phyloP scores from a whole-genome alignment of 2,329 filamentous ascomycete species.

The Aspergillus sp. region DNA sequence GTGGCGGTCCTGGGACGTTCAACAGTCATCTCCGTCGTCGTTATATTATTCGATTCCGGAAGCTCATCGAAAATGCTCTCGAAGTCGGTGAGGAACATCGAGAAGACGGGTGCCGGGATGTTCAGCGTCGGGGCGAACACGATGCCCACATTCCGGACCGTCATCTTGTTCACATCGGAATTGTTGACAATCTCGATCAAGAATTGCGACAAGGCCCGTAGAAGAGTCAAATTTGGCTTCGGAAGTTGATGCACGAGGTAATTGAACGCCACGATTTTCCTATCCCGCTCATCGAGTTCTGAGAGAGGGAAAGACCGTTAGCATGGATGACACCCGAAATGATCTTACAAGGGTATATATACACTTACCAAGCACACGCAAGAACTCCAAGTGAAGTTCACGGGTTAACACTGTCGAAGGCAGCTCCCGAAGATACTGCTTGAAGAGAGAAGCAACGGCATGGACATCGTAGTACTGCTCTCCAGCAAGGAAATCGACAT shows the following conservation, averaged over 20 bases:
- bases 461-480: conserved; percentile 90
- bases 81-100: conserved; percentile 86
- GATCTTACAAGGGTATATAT: background rate
- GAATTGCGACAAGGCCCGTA: conserved; percentile 80
- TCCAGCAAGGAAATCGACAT: conserved; percentile 72
- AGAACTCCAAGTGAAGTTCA: conserved; percentile 82
- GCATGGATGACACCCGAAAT: background rate
- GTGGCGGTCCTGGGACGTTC: conserved; percentile 40
- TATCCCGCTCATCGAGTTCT: conserved; percentile 64
- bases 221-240: conserved; percentile 66
- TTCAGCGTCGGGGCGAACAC: conserved; percentile 97
- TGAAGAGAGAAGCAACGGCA: conserved; percentile 86
- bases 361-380: conserved; percentile 59
- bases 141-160: conserved; percentile 90
- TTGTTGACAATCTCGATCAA: conserved; percentile 89
- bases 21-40: conserved; percentile 37
- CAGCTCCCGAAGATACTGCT: conserved; percentile 86
- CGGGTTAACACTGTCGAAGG: conserved; percentile 85
- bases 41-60: conserved; percentile 36
- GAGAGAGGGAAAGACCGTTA: conserved; percentile 6
- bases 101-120: conserved; percentile 89
- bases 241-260: conserved; percentile 74
- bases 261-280: conserved; percentile 70
- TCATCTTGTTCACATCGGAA: conserved; percentile 92
- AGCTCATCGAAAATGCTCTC: conserved; percentile 71